Evolutionary conservation across 768 basidiomycete genomes (phyloP).

Genomic region (Nidularia pulvinata): DNA sequence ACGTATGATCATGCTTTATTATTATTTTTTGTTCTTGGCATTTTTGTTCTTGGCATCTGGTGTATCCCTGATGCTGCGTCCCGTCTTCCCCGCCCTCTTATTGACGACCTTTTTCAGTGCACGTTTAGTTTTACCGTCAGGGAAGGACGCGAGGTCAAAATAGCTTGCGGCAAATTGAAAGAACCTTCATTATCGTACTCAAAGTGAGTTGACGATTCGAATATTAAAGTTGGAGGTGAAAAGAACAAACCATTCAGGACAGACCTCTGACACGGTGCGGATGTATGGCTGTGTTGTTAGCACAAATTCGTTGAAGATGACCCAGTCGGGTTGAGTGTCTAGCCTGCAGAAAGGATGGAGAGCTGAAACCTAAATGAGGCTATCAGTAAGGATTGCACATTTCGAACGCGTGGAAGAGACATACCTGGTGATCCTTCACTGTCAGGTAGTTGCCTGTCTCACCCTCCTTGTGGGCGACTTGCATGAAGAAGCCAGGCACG

Average conservation of each 20-base stretch:
- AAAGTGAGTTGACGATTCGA: background rate
- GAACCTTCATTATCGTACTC: conserved; percentile 39
- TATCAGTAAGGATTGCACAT: background rate
- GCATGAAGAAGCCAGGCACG: conserved; percentile 97
- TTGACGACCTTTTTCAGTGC: conserved; percentile 52
- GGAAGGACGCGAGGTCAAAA: conserved; percentile 67
- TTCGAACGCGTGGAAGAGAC: conserved; percentile 12
- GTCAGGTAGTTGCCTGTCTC: conserved; percentile 88
- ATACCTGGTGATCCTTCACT: conserved; percentile 91
- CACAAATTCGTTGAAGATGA: conserved; percentile 93
- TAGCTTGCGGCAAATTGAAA: conserved; percentile 62
- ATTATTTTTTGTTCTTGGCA: conserved; percentile 1
- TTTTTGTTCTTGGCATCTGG: conserved; percentile 30
- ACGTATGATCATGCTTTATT: too few relatives aligned
- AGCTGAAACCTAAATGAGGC: conserved; percentile 49
- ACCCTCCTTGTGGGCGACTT: conserved; percentile 93
- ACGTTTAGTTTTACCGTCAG: conserved; percentile 71
- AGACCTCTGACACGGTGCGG: conserved; percentile 89
- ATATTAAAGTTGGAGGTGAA: background rate
- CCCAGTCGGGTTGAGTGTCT: conserved; percentile 89
- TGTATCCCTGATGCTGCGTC: conserved; percentile 8
- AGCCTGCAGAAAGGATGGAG: conserved; percentile 92
- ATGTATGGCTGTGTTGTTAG: conserved; percentile 89
- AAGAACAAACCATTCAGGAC: conserved; percentile 72
- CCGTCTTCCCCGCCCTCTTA: conserved; percentile 49